Base-by-base conservation (phyloP, 495 filamentous ascomycete species). In the Talaromyces nanjingensis region DNA sequence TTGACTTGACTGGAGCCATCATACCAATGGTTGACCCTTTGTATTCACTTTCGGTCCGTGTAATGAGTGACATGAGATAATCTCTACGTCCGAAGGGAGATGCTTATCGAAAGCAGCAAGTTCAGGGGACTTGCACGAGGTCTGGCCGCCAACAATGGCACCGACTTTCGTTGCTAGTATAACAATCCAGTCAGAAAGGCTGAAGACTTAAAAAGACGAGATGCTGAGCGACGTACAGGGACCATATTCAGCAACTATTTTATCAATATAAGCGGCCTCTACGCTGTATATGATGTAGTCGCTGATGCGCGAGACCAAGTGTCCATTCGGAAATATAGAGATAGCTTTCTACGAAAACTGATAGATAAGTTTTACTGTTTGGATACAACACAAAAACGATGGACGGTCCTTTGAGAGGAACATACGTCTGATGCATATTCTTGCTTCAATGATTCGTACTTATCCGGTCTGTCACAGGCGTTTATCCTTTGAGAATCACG, bases 251-350 rank as follows among this genome's bases (percentile, higher is more conserved):
- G 85, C 88, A 62, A 96, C 93, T 65, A 97, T 88, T 64, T 82
- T 84, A 71, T 90, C 89, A 72, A 98, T 94, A 57, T 86, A 83
- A 62, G 92, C 91, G 49, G 94, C 94, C 76, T 97, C 93, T 73
- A 98, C 94, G 75, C 89, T 93, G 83, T 98, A 98, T 71, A 98
- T 89, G 74, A 97, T 97, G 72, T 90, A 97, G 82, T 97, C 92
- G 84, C 92, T 96, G 73, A 86, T 83, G 73, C 96, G 86, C 64
- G 93, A 96, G 67, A 98, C 93, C 75, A 93, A 85, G 79, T 96
- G 93, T 64, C 96, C 96, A 85, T 96, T 96, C 71, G 84, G 84
- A 65, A 90, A 85, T 71, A 98, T 92, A 70, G 72, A 78, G 66
- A 81, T 74, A 66, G 67, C 67, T 71, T 72, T 68, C 75, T 79